Conservation (phyloP, 768 basidiomycete species). For the Lactarius trivialis region DNA sequence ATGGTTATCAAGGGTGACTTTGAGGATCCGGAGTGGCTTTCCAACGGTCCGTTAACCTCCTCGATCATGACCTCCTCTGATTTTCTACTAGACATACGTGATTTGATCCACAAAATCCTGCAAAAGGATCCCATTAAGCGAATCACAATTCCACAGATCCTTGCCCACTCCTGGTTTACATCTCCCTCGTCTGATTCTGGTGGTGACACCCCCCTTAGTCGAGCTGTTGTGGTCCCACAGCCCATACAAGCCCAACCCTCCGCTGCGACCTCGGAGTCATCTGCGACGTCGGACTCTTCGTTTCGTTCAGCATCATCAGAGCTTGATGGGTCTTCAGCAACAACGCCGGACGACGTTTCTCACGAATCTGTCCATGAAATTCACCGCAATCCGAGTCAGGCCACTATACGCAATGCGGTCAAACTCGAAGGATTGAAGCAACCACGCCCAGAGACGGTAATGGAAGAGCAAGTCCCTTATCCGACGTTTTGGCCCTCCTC, state of each 20-base stretch:
- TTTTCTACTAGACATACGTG: conserved; percentile 62
- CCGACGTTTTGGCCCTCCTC: conserved; percentile 25
- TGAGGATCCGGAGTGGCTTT: conserved; percentile 91
- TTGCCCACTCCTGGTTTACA: conserved; percentile 83
- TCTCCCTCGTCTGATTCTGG: conserved; percentile 14
- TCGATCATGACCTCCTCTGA: conserved; percentile 2
- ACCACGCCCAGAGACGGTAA: conserved; percentile 42
- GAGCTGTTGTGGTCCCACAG: conserved; percentile 28
- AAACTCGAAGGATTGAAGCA: conserved; percentile 29
- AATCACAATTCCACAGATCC: conserved; percentile 74
- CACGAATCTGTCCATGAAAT: conserved; percentile 28
- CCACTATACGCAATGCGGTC: conserved; percentile 46
- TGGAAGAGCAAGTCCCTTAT: conserved; percentile 41
- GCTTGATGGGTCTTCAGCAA: conserved; percentile 40
- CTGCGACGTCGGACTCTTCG: conserved; percentile 46
- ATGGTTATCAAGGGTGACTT: conserved; percentile 83
- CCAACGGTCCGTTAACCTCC: conserved; percentile 51
- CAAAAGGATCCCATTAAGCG: conserved; percentile 71
- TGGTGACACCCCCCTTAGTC: conserved; percentile 25
- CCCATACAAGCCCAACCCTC: conserved; percentile 28
- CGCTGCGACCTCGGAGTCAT: conserved; percentile 31
- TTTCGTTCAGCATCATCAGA: conserved; percentile 27
- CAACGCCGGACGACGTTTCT: conserved; percentile 47
- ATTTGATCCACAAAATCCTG: conserved; percentile 72
- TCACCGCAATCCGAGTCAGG: conserved; percentile 49